Evolutionary conservation across 768 basidiomycete species (phyloP).

Genomic region (Vararia minispora): DNA sequence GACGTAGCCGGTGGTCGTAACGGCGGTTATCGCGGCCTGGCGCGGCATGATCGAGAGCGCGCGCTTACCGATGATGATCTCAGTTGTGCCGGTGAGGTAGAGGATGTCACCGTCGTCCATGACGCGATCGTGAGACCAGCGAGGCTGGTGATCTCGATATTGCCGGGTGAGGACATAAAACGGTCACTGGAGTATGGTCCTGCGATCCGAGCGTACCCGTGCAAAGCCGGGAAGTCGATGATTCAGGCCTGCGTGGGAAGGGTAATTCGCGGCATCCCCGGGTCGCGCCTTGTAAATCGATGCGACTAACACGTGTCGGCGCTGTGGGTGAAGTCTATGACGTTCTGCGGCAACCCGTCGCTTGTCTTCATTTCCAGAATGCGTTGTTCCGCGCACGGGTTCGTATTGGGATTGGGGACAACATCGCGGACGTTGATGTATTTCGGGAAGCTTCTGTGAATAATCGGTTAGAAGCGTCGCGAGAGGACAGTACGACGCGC

Average conservation of each 20-base stretch:
- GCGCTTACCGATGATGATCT: slow-evolving; percentile 34
- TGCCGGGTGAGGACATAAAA: slow-evolving; percentile 52
- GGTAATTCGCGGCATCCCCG: slow-evolving; percentile 29
- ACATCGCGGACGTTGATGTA: slow-evolving; percentile 52
- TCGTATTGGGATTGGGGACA: slow-evolving; percentile 27
- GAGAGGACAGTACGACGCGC: too few species aligned
- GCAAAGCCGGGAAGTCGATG: slow-evolving; percentile 52
- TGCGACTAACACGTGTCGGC: slow-evolving; percentile 49
- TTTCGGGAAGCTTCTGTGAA: slow-evolving; percentile 59
- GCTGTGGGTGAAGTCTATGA: slow-evolving; percentile 33
- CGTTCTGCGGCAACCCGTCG: slow-evolving; percentile 37
- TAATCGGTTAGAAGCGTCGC: too few species aligned
- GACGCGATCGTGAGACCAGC: slow-evolving; percentile 48
- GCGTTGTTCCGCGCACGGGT: slow-evolving; percentile 28
- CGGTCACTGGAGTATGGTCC: slow-evolving; percentile 54
- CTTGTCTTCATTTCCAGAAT: slow-evolving; percentile 23
- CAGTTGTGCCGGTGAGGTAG: slow-evolving; percentile 50
- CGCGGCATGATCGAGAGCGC: slow-evolving; percentile 46
- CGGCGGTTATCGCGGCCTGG: slow-evolving; percentile 35
- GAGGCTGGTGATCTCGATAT: slow-evolving; percentile 44
- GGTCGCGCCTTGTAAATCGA: slow-evolving; percentile 33
- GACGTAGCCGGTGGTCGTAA: slow-evolving; percentile 40
- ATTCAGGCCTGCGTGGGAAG: slow-evolving; percentile 54
- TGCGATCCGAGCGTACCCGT: slow-evolving; percentile 41
- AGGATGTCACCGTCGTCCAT: slow-evolving; percentile 47